These are phyloP conservation scores for Fusarium multiceps DNA, from an alignment of 2,329 filamentous ascomycete species.

Conservation along the genomic window DNA sequence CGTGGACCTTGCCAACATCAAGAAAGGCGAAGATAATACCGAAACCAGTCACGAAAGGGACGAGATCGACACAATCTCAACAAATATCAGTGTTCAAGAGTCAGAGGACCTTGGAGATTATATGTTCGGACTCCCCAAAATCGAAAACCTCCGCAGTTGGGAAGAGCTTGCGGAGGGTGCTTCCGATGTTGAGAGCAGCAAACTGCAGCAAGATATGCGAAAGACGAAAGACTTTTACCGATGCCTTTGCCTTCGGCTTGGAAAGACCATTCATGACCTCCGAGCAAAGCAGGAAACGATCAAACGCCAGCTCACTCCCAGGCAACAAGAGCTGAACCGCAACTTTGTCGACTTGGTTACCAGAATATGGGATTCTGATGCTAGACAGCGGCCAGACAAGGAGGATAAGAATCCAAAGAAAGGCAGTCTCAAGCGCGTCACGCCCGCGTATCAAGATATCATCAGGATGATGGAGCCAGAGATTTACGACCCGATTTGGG, in stretches of 20 bases:
- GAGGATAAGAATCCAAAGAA: conserved; percentile 16
- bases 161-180: neutral
- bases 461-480: conserved; percentile 49
- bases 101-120: conserved; percentile 25
- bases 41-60: conserved; percentile 3
- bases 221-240: conserved; percentile 36
- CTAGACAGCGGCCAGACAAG: conserved; percentile 32
- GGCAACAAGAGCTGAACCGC: conserved; percentile 17
- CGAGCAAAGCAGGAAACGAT: conserved; percentile 2
- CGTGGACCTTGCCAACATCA: neutral
- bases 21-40: neutral
- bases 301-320: conserved; percentile 16
- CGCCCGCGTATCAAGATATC: conserved; percentile 45
- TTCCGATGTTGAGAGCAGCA: neutral
- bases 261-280: conserved; percentile 47
- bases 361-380: conserved; percentile 30
- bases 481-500: neutral
- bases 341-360: conserved; percentile 27
- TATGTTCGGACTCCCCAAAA: conserved; percentile 28
- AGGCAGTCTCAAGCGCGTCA: neutral
- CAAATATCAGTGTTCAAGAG: conserved; percentile 15
- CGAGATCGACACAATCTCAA: conserved; percentile 26
- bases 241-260: conserved; percentile 55
- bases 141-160: conserved; percentile 22
- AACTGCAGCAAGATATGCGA: neutral